Evolutionary conservation across 306 rosid genomes (phyloP), one percentile per base, ranked within the genome.

Genomic region (Dalbergia cochinchinensis): DNA sequence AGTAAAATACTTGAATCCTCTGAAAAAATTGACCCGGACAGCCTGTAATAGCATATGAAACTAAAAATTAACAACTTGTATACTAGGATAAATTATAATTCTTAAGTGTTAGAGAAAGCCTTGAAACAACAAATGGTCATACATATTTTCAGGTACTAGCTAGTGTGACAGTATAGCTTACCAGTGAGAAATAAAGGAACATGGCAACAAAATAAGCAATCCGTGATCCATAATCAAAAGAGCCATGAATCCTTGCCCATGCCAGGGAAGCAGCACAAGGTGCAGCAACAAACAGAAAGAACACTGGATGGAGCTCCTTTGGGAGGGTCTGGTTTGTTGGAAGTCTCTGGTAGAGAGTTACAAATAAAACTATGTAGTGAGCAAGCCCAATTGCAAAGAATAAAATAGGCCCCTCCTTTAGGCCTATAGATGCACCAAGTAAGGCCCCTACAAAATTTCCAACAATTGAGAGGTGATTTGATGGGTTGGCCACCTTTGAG

Each of bases 381-480:
- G 92, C 91, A 81, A 93, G 48, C 8, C 97, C 97, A 34, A 93
- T 78, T n/a, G 94, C 89, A 19, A 91, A 93, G 88, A 93, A 93
- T 89, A 89, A 93, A 62, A 89, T 42, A 6, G 97, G 96, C 62
- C 96, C 96, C 80, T 93, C 96, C 80, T 69, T 88, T 6, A 93
- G 85, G 58, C 97, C 97, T 89, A 93, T 88, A 11, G 90, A 78
- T 4, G 97, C 94, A 26, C 97, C 97, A 48, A 88, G 51, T 66
- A 93, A 80, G 8, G 97, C 92, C 22, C 97, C 96, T 8, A 91
- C 92, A 84, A 93, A 93, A 76, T 91, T 93, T 7, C 97, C 96
- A 55, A 93, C 88, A 71, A 93, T 11, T 16, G 97, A 72, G 31
- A 93, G 90, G 55, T 89, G 88, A 80, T 89, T 93, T 61, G 91